These are phyloP conservation scores for Tetrastigma voinierianum DNA, from an alignment of 164 flowering plant species.

Conservation along the genomic window DNA sequence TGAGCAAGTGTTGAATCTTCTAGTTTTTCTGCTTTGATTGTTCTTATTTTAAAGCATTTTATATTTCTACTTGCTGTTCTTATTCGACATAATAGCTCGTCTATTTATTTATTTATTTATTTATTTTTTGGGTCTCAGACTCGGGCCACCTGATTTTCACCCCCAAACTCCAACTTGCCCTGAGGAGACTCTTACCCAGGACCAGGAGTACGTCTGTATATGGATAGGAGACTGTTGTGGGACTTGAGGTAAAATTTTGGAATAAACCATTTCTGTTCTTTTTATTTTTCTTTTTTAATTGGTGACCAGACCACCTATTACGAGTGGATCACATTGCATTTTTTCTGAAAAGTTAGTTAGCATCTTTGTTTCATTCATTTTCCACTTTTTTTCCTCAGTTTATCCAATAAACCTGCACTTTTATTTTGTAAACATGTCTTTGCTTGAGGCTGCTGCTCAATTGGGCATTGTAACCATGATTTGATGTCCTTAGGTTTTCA, in stretches of 20 bases:
- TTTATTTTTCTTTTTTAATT: too few species aligned
- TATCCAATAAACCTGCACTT: not conserved
- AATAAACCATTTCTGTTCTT: not conserved
- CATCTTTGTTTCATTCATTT: not conserved
- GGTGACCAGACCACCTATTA: not conserved
- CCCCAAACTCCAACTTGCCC: conserved; percentile 84
- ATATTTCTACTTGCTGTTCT: not conserved
- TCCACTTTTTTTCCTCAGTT: not conserved
- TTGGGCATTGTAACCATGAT: not conserved
- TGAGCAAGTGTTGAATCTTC: not conserved
- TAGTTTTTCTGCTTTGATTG: not conserved
- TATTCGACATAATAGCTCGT: not conserved
- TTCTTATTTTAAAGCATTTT: not conserved
- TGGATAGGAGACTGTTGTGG: conserved; percentile 96
- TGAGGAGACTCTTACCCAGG: conserved; percentile 87
- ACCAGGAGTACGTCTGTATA: conserved; percentile 76
- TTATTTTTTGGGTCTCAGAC: conserved; percentile 39
- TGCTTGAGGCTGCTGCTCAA: not conserved
- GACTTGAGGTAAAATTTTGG: conserved; percentile 71
- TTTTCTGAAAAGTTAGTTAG: not conserved
- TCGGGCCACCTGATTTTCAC: conserved; percentile 93
- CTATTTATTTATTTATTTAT: too few species aligned
- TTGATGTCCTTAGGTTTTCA: not conserved
- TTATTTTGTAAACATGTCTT: not conserved
- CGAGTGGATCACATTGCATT: conserved; percentile 1